Conservation (phyloP, 2,329 filamentous ascomycete genomes). For the Aspergillus vadensis region DNA sequence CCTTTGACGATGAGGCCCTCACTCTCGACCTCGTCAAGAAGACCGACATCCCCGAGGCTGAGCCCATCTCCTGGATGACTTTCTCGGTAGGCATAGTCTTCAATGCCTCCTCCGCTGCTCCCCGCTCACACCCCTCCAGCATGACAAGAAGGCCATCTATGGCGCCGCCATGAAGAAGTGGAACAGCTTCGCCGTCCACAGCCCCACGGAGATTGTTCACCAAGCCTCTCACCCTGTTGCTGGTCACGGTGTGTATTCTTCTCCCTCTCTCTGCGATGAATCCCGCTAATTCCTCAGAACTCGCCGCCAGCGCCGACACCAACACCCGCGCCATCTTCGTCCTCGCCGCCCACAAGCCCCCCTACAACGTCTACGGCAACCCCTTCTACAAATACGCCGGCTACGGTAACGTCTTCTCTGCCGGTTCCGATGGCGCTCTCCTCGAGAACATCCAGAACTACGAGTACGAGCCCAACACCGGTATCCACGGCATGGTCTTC, state of each 20-base stretch:
- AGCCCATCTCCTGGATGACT: conserved; percentile 93
- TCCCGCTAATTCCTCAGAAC: conserved; percentile 52
- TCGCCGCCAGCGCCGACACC: conserved; percentile 67
- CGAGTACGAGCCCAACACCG: conserved; percentile 47
- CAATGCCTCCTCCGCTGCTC: neutral
- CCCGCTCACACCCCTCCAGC: conserved; percentile 51
- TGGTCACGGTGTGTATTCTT: conserved; percentile 69
- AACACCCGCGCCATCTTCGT: conserved; percentile 90
- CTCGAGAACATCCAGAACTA: conserved; percentile 49
- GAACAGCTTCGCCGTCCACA: conserved; percentile 77
- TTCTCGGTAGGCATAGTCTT: conserved; percentile 67
- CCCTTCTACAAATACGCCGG: conserved; percentile 87
- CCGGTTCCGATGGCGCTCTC: conserved; percentile 45
- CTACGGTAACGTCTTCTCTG: conserved; percentile 69
- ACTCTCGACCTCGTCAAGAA: conserved; percentile 75
- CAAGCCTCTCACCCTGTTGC: conserved; percentile 73
- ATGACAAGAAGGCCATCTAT: conserved; percentile 81
- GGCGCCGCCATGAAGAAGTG: conserved; percentile 93
- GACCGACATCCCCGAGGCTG: conserved; percentile 76
- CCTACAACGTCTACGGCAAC: conserved; percentile 83
- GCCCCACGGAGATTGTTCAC: conserved; percentile 74
- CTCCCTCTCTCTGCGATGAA: too few relatives aligned
- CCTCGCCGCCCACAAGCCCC: conserved; percentile 73
- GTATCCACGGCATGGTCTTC: conserved; percentile 54
- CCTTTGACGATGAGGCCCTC: conserved; percentile 80